A percentile compares a stretch with the other conserved stretches of the same genome.
Evolutionary conservation across 2,329 filamentous ascomycete species (phyloP).

Genomic region (Penicillium sp.): DNA sequence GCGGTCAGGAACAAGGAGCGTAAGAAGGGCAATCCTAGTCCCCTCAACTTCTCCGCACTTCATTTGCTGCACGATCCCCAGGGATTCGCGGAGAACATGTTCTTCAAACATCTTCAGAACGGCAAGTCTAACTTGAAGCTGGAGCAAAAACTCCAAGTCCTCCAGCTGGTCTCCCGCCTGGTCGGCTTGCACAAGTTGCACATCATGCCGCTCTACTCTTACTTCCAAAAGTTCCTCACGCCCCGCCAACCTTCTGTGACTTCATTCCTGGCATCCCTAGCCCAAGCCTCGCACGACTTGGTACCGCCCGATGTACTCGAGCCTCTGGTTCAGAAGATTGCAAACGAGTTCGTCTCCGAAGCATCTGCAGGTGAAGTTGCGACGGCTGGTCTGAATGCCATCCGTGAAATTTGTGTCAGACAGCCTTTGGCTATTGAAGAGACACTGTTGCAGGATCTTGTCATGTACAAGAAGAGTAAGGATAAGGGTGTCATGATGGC

Average conservation of each 20-base stretch:
- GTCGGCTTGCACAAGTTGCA: constrained; percentile 89
- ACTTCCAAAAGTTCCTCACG: constrained; percentile 86
- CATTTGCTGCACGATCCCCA: constrained; percentile 92
- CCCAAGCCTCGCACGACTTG: constrained; percentile 80
- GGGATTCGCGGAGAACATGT: constrained; percentile 80
- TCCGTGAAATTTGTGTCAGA: constrained; percentile 83
- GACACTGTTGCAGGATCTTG: constrained; percentile 86
- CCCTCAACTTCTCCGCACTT: constrained; percentile 89
- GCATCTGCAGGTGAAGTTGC: constrained; percentile 84
- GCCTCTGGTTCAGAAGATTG: constrained; percentile 85
- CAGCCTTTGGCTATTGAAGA: constrained; percentile 96
- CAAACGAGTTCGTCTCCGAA: constrained; percentile 96
- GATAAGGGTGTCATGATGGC: constrained; percentile 99
- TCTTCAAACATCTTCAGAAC: constrained; percentile 82
- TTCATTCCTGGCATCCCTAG: constrained; percentile 81
- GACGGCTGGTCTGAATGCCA: constrained; percentile 83
- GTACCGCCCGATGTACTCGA: constrained; percentile 89
- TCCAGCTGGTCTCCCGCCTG: constrained; percentile 82
- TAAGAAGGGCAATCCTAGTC: constrained; percentile 79
- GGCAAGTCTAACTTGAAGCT: constrained; percentile 74
- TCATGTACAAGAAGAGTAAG: constrained; percentile 93
- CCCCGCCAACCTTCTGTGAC: constrained; percentile 84
- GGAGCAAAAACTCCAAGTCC: constrained; percentile 78
- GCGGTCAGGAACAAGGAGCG: constrained; percentile 73
- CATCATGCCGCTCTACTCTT: constrained; percentile 84